Conservation (phyloP, 371 early-diverging fungal genomes). For the Mucor sp. region DNA sequence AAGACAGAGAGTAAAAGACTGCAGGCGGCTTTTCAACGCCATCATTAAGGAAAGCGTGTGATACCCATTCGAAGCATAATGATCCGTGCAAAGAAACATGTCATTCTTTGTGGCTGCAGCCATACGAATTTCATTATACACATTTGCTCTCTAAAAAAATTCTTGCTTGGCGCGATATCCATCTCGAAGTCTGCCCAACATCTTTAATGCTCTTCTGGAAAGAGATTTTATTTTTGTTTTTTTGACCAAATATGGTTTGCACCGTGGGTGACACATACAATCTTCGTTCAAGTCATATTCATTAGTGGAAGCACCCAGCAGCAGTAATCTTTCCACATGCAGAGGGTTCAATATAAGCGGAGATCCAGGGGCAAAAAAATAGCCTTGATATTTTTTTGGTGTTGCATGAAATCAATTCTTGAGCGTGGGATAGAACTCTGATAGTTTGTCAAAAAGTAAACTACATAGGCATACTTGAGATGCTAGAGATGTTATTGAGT, state of each 20-base stretch:
- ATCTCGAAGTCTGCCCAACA: background rate
- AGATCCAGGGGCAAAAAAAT: background rate
- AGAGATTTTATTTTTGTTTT: conserved; percentile 1
- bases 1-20: background rate
- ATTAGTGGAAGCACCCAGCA: background rate
- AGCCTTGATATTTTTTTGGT: background rate
- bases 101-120: background rate
- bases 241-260: background rate
- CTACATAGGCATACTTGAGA: background rate
- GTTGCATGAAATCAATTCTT: background rate
- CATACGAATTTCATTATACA: no score
- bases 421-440: background rate
- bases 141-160: no score
- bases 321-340: background rate
- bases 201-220: background rate
- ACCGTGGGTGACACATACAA: background rate
- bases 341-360: background rate
- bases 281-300: background rate
- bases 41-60: background rate
- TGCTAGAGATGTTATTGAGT: background rate
- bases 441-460: background rate
- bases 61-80: background rate
- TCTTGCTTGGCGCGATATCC: no score
- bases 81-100: background rate
- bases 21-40: background rate